A percentile compares a stretch with the other conserved stretches of the same genome.
Evolutionary conservation across 257 asterid species (phyloP).

Genomic region (Scutellaria minor): DNA sequence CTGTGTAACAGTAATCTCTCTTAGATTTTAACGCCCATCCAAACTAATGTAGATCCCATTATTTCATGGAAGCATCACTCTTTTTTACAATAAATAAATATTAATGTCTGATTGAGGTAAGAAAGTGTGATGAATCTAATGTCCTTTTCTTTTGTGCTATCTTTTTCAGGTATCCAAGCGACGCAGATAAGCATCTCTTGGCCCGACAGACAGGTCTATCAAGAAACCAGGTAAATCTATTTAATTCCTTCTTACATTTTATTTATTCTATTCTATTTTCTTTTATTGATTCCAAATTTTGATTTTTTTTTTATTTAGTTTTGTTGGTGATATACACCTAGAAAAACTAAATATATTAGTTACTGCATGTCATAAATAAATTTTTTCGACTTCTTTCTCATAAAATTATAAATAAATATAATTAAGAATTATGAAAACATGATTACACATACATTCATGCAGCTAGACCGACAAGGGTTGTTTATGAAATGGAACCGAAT

Average conservation of each 20-base stretch:
- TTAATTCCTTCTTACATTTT: not conserved
- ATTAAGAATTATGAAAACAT: too few relatives aligned
- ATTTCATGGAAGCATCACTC: not conserved
- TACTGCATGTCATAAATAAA: too few relatives aligned
- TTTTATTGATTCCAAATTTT: too few relatives aligned
- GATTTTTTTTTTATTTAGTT: not conserved
- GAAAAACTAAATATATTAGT: too few relatives aligned
- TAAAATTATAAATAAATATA: too few relatives aligned
- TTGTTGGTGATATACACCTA: too few relatives aligned
- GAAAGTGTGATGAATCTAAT: slow-evolving; percentile 34
- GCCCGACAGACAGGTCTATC: slow-evolving; percentile 91
- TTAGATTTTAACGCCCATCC: slow-evolving; percentile 55
- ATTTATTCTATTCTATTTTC: too few relatives aligned
- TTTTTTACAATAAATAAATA: not conserved
- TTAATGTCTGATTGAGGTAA: slow-evolving; percentile 37
- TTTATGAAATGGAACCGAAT: too few relatives aligned
- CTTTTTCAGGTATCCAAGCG: slow-evolving; percentile 87
- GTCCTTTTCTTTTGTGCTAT: slow-evolving; percentile 46
- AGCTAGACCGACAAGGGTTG: too few relatives aligned
- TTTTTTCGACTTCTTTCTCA: too few relatives aligned
- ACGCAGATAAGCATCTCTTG: slow-evolving; percentile 87
- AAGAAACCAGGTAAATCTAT: slow-evolving; percentile 68
- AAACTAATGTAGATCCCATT: not conserved
- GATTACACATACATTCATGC: too few relatives aligned
- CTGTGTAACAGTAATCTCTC: slow-evolving; percentile 24